Evolutionary conservation across 2,329 filamentous ascomycete species (phyloP).

Genomic region (Tolypocladium cylindrosporum): DNA sequence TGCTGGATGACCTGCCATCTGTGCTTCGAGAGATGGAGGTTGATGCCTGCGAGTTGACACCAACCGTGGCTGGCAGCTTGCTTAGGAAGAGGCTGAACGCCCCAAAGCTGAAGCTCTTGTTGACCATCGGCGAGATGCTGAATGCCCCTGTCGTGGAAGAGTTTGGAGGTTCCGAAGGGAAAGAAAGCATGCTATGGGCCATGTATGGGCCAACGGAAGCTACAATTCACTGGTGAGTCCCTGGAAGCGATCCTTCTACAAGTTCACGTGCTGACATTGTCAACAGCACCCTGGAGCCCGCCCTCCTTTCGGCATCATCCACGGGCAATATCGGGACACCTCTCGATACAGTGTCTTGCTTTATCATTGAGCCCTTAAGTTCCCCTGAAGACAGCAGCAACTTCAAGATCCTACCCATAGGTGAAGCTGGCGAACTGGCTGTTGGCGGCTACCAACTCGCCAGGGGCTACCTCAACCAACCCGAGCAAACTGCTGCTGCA

Average conservation of each 20-base stretch:
- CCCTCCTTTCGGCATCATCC: conserved; percentile 44
- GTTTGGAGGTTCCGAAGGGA: conserved; percentile 53
- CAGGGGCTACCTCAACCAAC: conserved; percentile 69
- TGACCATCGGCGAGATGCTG: conserved; percentile 93
- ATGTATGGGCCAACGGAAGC: conserved; percentile 96
- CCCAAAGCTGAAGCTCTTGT: conserved; percentile 57
- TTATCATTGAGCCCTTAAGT: conserved; percentile 46
- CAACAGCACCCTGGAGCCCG: conserved; percentile 56
- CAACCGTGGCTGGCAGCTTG: conserved; percentile 73
- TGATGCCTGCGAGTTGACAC: conserved; percentile 82
- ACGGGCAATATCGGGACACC: conserved; percentile 67
- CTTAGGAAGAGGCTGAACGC: conserved; percentile 57
- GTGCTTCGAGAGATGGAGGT: conserved; percentile 56
- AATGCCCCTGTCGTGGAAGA: conserved; percentile 66
- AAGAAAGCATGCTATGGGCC: conserved; percentile 64
- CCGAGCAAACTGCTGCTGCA: conserved; percentile 59
- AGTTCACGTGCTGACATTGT: not conserved
- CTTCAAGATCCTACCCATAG: conserved; percentile 49
- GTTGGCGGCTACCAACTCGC: conserved; percentile 75
- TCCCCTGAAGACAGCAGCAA: conserved; percentile 10
- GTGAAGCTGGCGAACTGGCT: conserved; percentile 68
- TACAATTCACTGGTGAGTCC: conserved; percentile 64
- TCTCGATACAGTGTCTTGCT: conserved; percentile 71
- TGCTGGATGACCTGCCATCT: conserved; percentile 66
- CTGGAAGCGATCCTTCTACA: not conserved